Evolutionary conservation across 75 land plant genomes (phyloP).

Genomic region (Pinus tabuliformis): DNA sequence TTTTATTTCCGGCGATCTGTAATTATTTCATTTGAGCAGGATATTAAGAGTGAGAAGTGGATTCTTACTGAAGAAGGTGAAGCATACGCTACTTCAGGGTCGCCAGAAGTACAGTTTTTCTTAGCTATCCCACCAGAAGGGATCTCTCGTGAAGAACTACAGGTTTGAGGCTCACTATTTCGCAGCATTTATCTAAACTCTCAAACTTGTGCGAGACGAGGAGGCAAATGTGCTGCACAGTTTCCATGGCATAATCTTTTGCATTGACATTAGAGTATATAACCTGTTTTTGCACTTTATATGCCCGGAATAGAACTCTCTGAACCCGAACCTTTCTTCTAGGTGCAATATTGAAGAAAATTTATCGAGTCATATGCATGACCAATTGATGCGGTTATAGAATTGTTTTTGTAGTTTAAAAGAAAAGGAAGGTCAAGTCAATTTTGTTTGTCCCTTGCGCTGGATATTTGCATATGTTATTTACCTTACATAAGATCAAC

Average conservation of each 20-base stretch:
- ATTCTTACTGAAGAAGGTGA: conserved; percentile 83
- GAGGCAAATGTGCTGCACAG: conserved; percentile 9
- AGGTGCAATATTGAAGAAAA: background rate
- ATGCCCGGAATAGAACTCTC: background rate
- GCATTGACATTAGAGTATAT: conserved; percentile 7
- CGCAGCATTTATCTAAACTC: background rate
- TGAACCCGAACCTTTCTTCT: background rate
- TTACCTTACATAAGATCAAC: background rate
- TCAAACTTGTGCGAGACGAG: background rate
- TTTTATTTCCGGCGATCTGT: background rate
- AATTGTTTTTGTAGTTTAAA: background rate
- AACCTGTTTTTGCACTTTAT: background rate
- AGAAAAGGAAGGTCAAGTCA: background rate
- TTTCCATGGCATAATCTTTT: background rate
- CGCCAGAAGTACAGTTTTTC: conserved; percentile 84
- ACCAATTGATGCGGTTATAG: background rate
- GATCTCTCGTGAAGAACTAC: conserved; percentile 55
- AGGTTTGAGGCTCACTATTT: conserved; percentile 17
- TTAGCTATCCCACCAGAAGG: conserved; percentile 81
- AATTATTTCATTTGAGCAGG: conserved; percentile 34
- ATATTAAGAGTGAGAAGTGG: conserved; percentile 68
- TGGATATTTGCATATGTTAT: background rate
- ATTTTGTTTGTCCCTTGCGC: background rate
- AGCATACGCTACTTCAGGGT: conserved; percentile 54
- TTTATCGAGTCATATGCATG: background rate